These are phyloP conservation scores for Metrosideros polymorpha DNA, from an alignment of 441 rosid species.

Conservation along the genomic window DNA sequence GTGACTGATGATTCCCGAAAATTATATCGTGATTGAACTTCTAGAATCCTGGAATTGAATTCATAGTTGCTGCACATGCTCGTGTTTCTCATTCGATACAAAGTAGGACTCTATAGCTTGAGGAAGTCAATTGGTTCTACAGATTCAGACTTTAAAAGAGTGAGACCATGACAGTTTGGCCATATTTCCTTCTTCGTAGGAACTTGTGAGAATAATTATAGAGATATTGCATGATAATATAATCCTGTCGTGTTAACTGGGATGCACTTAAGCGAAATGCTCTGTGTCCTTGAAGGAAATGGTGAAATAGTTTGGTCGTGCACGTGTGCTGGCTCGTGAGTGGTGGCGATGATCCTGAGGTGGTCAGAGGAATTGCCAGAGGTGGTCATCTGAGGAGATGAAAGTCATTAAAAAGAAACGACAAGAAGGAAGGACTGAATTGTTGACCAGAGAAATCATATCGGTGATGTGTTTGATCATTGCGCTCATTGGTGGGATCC, in stretches of 20 bases:
- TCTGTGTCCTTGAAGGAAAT: neutral
- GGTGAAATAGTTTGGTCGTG: neutral
- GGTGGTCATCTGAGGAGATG: neutral
- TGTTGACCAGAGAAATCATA: too few relatives aligned
- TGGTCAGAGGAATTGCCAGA: neutral
- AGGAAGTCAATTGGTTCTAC: neutral
- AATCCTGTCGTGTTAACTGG: neutral
- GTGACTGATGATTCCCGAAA: neutral
- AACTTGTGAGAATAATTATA: neutral
- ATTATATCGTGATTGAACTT: neutral
- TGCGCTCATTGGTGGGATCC: too few relatives aligned
- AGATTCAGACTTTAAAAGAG: neutral
- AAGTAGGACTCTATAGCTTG: neutral
- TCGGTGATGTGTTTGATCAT: too few relatives aligned
- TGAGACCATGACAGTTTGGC: neutral
- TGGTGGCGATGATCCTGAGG: neutral
- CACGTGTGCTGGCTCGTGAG: neutral
- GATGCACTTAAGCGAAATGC: neutral
- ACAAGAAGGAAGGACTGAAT: too few relatives aligned
- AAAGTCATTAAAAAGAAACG: too few relatives aligned
- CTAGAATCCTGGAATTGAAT: neutral
- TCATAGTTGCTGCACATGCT: neutral
- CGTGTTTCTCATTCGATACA: neutral
- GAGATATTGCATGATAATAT: neutral
- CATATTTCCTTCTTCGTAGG: neutral